phyloP scores from a whole-genome alignment of 2,329 filamentous ascomycete species.

The Hypoxylon rubiginosum region DNA sequence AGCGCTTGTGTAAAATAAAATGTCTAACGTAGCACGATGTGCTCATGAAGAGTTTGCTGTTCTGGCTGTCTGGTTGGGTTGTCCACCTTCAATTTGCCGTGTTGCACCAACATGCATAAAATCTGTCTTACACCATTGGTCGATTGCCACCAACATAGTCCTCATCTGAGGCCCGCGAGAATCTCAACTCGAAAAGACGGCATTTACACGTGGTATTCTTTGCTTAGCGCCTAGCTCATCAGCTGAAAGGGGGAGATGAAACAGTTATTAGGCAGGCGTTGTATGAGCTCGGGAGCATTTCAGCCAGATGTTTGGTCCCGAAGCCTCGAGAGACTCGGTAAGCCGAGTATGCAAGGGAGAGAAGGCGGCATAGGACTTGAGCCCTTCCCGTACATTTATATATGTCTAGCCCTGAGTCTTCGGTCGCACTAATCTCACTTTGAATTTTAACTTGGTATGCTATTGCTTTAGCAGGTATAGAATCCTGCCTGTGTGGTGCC shows the following conservation, averaged over 20 bases:
- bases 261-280: constrained; percentile 13
- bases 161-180: not conserved
- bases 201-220: constrained; percentile 20
- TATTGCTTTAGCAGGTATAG: not conserved
- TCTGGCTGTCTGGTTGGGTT: constrained; percentile 1
- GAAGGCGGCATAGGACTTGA: constrained; percentile 3
- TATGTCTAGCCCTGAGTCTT: constrained; percentile 8
- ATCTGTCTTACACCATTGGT: constrained; percentile 8
- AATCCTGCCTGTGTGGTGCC: too few species aligned
- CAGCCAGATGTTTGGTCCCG: constrained; percentile 16
- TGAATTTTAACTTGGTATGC: not conserved
- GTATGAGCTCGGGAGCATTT: constrained; percentile 9
- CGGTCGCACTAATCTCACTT: not conserved
- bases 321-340: constrained; percentile 17
- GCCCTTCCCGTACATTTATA: constrained; percentile 3
- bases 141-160: constrained; percentile 1
- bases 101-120: constrained; percentile 39
- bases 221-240: constrained; percentile 14
- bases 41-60: not conserved
- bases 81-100: not conserved
- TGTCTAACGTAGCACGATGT: not conserved
- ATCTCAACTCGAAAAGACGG: constrained; percentile 4
- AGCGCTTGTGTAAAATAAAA: constrained; percentile 10
- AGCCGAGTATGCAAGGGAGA: constrained; percentile 24
- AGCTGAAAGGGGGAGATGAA: not conserved